A percentile compares a stretch with the other conserved stretches of the same genome.
Conservation (phyloP, 306 rosid genomes). For the Notholithocarpus densiflorus region DNA sequence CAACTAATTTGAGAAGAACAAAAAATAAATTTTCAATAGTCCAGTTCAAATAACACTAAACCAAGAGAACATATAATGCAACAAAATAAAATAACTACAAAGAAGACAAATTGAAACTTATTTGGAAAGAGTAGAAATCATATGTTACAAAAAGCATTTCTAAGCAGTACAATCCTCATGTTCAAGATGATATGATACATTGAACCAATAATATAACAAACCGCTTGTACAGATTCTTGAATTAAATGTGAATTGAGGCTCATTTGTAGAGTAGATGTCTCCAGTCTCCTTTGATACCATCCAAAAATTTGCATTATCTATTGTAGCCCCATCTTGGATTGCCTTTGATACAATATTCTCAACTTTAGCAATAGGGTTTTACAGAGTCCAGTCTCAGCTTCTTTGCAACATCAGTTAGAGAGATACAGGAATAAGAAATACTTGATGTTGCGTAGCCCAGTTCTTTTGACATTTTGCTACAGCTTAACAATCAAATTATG, state of each 20-base stretch:
- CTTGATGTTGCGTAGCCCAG: conserved; percentile 91
- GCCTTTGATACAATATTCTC: conserved; percentile 97
- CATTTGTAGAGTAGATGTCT: too few relatives aligned
- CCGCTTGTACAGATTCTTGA: conserved; percentile 45
- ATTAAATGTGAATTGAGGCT: conserved; percentile 86
- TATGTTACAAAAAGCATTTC: conserved; percentile 66
- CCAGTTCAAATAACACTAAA: too few relatives aligned
- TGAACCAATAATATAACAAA: too few relatives aligned
- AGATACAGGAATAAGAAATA: conserved; percentile 87
- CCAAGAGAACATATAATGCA: too few relatives aligned
- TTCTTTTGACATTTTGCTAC: conserved; percentile 92
- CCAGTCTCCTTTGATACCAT: conserved; percentile 58
- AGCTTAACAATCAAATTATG: conserved; percentile 8
- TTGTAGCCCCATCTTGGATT: conserved; percentile 78
- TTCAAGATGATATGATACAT: too few relatives aligned
- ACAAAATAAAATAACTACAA: too few relatives aligned
- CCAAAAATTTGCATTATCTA: conserved; percentile 80
- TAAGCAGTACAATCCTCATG: too few relatives aligned
- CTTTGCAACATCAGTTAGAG: conserved; percentile 79
- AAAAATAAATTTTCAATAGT: too few relatives aligned
- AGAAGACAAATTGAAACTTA: too few relatives aligned
- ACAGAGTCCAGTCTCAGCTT: conserved; percentile 83
- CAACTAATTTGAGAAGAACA: too few relatives aligned
- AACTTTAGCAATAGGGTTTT: conserved; percentile 65
- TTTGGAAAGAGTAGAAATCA: too few relatives aligned